Evolutionary conservation across 2,329 filamentous ascomycete genomes (phyloP), one percentile per base, ranked within the genome.

Genomic region (Beauveria brongniartii): DNA sequence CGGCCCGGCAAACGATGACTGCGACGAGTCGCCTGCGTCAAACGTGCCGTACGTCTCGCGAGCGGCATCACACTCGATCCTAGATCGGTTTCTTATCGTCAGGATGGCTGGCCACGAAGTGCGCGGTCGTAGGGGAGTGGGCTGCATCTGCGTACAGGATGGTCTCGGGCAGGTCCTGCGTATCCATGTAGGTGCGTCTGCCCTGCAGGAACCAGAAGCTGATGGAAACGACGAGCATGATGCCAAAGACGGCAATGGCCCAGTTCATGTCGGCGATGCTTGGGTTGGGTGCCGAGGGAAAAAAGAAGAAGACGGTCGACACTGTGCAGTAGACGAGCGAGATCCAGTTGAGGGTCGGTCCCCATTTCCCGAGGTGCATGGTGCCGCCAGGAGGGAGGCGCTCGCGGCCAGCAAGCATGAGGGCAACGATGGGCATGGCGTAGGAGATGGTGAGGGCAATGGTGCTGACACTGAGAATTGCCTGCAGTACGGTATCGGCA

Each of bases 241-340:
- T 74, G 1, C 79, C 81, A 64, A 83, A 83, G 1, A 83, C 80
- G 1, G 77, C 81, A 64, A 83, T 82, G 6, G 81, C 81, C 65
- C 78, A 83, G 68, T 83, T 83, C 81, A 83, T 83, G 62, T 83
- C 79, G n/a, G 70, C 69, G 0, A 72, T 67, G 0, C 74, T 63
- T 0, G 81, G 80, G 61, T 75, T 75, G 0, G 80, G 81, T 0
- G 61, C 62, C 0, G 69, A 69, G 0, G 80, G 80, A 65, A 83
- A 83, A 67, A 83, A 79, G 74, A 82, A 83, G 69, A 83, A 82
- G 28, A 83, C 73, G 0, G 79, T 80, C 1, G 80, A 82, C 58
- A 82, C 68, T 55, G 68, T 69, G 65, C 80, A 82, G 68, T 82
- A 83, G 12, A 81, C 64, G 37, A 82, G 70, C 3, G 78, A 80